Conservation (phyloP, 176 grass and related monocot species). For the Oryza meyeriana region DNA sequence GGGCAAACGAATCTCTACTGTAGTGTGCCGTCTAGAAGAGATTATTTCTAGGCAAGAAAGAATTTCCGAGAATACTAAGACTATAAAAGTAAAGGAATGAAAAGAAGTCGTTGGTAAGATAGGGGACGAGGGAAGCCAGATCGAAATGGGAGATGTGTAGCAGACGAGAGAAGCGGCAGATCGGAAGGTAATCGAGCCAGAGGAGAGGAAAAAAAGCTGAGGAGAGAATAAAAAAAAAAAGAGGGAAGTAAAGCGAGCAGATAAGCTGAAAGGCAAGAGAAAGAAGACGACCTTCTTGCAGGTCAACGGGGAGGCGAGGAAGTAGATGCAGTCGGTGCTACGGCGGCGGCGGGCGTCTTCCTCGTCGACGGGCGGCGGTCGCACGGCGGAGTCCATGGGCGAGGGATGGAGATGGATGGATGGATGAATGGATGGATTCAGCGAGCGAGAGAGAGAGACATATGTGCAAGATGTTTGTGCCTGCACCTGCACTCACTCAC, state of each 20-base stretch:
- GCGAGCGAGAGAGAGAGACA: too few relatives aligned
- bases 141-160: not conserved
- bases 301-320: conserved; percentile 68
- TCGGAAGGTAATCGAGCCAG: not conserved
- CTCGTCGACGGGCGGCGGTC: conserved; percentile 30
- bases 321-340: conserved; percentile 73
- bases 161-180: not conserved
- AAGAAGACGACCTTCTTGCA: conserved; percentile 54
- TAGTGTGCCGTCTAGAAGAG: not conserved
- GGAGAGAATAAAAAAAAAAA: not conserved
- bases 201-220: not conserved
- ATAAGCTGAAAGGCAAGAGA: not conserved
- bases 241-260: not conserved
- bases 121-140: not conserved
- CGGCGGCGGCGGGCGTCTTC: conserved; percentile 36
- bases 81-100: not conserved
- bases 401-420: not conserved
- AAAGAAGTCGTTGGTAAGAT: not conserved
- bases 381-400: conserved; percentile 40
- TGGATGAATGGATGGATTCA: not conserved
- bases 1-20: not conserved
- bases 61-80: not conserved
- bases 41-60: not conserved
- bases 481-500: too few relatives aligned
- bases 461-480: too few relatives aligned